Base-by-base conservation (phyloP, 1,284 basidiomycete genomes). In the Psilocybe mexicana region DNA sequence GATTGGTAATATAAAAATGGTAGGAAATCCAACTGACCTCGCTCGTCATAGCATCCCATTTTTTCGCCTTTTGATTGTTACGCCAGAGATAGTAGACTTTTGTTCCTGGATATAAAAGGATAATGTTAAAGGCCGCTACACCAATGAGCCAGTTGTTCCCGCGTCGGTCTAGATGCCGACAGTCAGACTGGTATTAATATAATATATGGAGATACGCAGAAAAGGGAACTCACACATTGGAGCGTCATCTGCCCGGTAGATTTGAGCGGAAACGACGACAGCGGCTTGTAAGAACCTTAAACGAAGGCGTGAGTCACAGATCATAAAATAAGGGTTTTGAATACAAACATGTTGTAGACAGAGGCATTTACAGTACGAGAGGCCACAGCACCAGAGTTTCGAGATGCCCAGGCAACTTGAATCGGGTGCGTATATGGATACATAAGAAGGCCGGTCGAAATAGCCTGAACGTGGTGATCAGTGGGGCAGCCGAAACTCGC, bases 291-390 rank as follows among this genome's bases (percentile, higher is more conserved):
- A 74, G 54, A 80, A 79, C 72, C 70, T 72, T 25, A 11, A 23
- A 12, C 30, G 18, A 23, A 33, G 8, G 30, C 30, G 30, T 33
- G 5, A 52, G 33, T 33, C 2, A 14, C 5, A 7, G 46, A 42
- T 30, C 30, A 14, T 25, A 26, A 23, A 26, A n/a, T 28, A 30
- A 11, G 33, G 18, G 18, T 18, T 18, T 18, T 18, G 14, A 43
- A 11, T 3, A 36, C 69, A 36, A 24, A 75, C 81, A 85, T 84
- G 66, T 82, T 83, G 64, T 84, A 84, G 44, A 84, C 50, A 1
- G 81, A 79, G 0, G 80, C 79, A 48, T 79, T 82, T 44, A 85
- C 80, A 0, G 82, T 82, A n/a, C 82, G 74, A 56, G 76, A 79
- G 1, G 81, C 79, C 3, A 85, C 82, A 1, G 76, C 79, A 40